These are phyloP conservation scores for Eucalyptus cloeziana DNA, from an alignment of 345 rosid genomes.

Conservation along the genomic window DNA sequence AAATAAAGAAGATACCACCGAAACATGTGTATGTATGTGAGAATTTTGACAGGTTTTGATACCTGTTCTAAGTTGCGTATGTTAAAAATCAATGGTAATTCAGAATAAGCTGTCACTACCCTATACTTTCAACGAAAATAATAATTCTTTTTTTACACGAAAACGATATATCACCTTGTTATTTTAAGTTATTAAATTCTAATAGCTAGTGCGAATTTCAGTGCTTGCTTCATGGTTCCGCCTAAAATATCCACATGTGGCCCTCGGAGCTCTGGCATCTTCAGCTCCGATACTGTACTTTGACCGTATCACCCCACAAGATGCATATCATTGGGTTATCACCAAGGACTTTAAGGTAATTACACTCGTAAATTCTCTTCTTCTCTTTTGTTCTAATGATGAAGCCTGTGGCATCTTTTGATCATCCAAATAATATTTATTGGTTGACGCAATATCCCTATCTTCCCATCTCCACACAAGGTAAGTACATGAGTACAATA, in stretches of 20 bases:
- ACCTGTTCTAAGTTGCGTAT: not conserved
- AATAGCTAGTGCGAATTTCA: not conserved
- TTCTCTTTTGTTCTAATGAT: not conserved
- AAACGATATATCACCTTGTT: not conserved
- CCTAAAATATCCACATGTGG: not conserved
- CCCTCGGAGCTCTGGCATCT: not conserved
- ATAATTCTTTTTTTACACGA: not conserved
- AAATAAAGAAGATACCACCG: not conserved
- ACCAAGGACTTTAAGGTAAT: not conserved
- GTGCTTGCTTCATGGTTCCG: not conserved
- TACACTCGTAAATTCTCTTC: not conserved
- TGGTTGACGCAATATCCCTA: not conserved
- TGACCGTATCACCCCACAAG: not conserved
- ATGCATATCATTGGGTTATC: not conserved
- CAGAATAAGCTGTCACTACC: not conserved
- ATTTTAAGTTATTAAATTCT: not conserved
- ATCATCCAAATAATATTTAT: not conserved
- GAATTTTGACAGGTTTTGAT: not conserved
- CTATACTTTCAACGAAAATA: not conserved
- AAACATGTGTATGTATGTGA: not conserved
- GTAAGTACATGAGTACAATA: not conserved
- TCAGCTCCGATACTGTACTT: not conserved
- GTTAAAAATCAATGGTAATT: not conserved
- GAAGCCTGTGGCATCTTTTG: not conserved
- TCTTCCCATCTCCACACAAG: not conserved